These are phyloP conservation scores for Trichoderma pleuroti DNA, from an alignment of 2,329 filamentous ascomycete genomes.

Conservation along the genomic window DNA sequence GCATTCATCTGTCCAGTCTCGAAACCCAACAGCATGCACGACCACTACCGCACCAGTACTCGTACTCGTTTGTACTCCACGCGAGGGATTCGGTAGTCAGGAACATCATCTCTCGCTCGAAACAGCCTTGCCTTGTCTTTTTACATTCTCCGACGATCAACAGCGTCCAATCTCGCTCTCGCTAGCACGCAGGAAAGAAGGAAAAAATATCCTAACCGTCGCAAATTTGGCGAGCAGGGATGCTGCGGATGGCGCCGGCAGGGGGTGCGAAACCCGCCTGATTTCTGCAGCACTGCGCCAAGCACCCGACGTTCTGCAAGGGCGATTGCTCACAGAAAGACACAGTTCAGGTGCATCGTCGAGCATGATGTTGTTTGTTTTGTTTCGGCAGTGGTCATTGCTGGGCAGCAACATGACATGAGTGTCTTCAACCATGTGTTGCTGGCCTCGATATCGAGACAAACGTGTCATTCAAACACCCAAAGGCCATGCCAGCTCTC, in stretches of 20 bases:
- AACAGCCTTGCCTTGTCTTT: background rate
- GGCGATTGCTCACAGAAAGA: background rate
- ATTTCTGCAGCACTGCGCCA: background rate
- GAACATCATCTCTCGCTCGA: background rate
- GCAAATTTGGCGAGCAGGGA: constrained; percentile 32
- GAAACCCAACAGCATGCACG: background rate
- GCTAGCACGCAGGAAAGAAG: background rate
- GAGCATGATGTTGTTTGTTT: too few relatives aligned
- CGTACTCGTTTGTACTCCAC: background rate
- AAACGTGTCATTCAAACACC: background rate
- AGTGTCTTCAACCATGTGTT: background rate
- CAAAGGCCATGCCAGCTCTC: background rate
- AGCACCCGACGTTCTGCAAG: background rate
- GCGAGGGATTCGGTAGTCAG: background rate
- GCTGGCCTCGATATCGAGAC: background rate
- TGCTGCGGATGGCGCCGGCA: constrained; percentile 25
- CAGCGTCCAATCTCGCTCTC: constrained; percentile 6
- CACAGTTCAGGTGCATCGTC: too few relatives aligned
- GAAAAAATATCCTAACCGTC: background rate
- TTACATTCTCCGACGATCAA: background rate
- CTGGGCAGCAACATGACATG: background rate
- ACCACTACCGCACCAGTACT: background rate
- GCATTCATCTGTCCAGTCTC: background rate
- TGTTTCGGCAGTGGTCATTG: background rate
- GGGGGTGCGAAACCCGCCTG: constrained; percentile 6